Percentiles rank a stretch among this genome's conserved stretches.
These are phyloP conservation scores for Dactylorhiza incarnata DNA, from an alignment of 106 monocot species.

Conservation along the genomic window DNA sequence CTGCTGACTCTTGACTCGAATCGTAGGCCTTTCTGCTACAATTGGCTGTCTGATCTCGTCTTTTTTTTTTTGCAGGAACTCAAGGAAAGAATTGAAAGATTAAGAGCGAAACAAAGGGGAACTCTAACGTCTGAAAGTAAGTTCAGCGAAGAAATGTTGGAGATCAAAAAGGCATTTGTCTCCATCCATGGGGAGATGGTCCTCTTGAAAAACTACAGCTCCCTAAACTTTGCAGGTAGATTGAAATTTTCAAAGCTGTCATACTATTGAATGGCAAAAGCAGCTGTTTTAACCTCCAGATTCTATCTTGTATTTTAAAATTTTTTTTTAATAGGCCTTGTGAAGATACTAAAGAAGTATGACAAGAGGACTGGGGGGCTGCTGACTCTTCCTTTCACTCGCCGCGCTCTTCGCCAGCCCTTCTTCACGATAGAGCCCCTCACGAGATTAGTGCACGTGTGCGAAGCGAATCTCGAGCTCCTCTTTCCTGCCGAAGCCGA, in stretches of 20 bases:
- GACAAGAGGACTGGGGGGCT: slow-evolving; percentile 90
- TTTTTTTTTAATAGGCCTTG: slow-evolving; percentile 36
- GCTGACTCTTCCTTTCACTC: slow-evolving; percentile 71
- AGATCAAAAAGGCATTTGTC: slow-evolving; percentile 84
- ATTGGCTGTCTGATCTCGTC: not conserved
- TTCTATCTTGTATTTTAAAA: not conserved
- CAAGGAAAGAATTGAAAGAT: slow-evolving; percentile 73
- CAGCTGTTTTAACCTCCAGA: not conserved
- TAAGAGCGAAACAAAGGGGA: slow-evolving; percentile 31
- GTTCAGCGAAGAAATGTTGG: slow-evolving; percentile 79
- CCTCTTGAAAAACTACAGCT: slow-evolving; percentile 91
- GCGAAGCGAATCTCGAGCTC: slow-evolving; percentile 83
- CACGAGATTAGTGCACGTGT: slow-evolving; percentile 65
- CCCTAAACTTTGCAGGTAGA: slow-evolving; percentile 87
- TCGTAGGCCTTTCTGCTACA: not conserved
- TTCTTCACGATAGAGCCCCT: slow-evolving; percentile 89
- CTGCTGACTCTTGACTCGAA: too few species aligned
- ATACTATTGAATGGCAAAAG: not conserved
- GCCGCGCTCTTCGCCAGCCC: slow-evolving; percentile 70
- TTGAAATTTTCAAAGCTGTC: not conserved
- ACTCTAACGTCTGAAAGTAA: slow-evolving; percentile 45
- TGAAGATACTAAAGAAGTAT: slow-evolving; percentile 93
- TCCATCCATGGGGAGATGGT: slow-evolving; percentile 98
- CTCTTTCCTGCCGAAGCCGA: slow-evolving; percentile 82
- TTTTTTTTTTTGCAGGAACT: slow-evolving; percentile 44